phyloP scores from a whole-genome alignment of 208 protist genomes.

The Leishmania tropica region DNA sequence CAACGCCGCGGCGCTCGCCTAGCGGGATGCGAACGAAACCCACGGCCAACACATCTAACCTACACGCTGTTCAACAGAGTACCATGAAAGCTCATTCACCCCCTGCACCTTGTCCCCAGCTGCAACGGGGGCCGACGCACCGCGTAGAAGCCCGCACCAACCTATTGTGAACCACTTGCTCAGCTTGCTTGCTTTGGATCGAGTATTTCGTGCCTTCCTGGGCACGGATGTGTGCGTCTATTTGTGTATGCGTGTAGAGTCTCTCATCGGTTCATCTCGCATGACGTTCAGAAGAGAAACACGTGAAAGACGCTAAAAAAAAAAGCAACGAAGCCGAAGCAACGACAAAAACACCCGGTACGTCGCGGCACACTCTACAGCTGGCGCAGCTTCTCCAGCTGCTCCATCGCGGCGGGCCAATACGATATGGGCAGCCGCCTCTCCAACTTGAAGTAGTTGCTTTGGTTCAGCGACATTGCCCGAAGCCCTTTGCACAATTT shows the following conservation, averaged over 20 bases:
- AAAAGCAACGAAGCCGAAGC: neutral
- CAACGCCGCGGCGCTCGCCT: neutral
- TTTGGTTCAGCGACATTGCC: constrained; percentile 28
- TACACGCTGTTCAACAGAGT: neutral
- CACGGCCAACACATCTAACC: neutral
- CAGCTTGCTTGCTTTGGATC: neutral
- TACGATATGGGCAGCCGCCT: constrained; percentile 71
- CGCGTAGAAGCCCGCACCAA: too few species aligned
- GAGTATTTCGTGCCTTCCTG: neutral
- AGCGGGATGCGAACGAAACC: neutral
- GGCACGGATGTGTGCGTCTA: neutral
- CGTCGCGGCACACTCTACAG: neutral
- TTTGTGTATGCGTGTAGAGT: neutral
- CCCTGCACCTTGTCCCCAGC: neutral
- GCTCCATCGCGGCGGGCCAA: constrained; percentile 66
- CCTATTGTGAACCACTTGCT: neutral
- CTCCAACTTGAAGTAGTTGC: constrained; percentile 68
- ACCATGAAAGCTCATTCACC: neutral
- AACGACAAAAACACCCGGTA: neutral
- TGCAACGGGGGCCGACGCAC: too few species aligned
- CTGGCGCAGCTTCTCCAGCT: constrained; percentile 45
- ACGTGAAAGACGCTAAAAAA: neutral
- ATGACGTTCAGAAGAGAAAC: neutral
- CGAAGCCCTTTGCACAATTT: constrained; percentile 64
- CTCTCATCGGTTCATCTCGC: neutral